A percentile compares a stretch with the other conserved stretches of the same genome.
Conservation (phyloP, 1,284 basidiomycete genomes). For the Lentinula novae-zelandiae region DNA sequence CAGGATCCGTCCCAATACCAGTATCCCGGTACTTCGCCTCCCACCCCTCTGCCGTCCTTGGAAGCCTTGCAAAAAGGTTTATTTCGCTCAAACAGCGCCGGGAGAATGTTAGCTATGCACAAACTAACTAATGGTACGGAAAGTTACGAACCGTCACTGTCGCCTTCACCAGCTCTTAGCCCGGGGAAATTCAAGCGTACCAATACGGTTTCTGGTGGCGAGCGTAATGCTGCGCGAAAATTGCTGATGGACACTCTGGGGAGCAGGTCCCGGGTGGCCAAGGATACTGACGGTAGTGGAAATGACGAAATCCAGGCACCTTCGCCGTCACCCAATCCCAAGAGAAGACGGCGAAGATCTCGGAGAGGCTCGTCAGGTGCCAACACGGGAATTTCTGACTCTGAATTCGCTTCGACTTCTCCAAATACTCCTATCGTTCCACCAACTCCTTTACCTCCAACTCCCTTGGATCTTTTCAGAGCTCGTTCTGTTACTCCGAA, state of each 20-base stretch:
- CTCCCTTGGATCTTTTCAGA: conserved; percentile 30
- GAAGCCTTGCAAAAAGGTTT: conserved; percentile 69
- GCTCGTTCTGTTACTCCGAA: conserved; percentile 38
- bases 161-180: conserved; percentile 51
- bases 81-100: conserved; percentile 76
- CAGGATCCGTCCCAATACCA: conserved; percentile 43
- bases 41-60: conserved; percentile 66
- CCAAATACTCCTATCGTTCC: conserved; percentile 59
- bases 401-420: conserved; percentile 56
- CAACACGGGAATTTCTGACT: conserved; percentile 55
- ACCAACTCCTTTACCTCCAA: conserved; percentile 44
- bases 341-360: conserved; percentile 56
- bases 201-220: conserved; percentile 77
- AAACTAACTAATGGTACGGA: conserved; percentile 68
- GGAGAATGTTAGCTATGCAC: conserved; percentile 67
- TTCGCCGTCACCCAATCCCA: conserved; percentile 39
- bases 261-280: conserved; percentile 47
- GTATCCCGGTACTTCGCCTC: conserved; percentile 60
- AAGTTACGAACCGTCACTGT: conserved; percentile 51
- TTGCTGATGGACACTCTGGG: conserved; percentile 60
- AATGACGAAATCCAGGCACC: conserved; percentile 47
- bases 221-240: conserved; percentile 64
- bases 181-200: conserved; percentile 56
- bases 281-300: conserved; percentile 61
- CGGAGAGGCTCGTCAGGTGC: conserved; percentile 50